Evolutionary conservation across 1,284 basidiomycete genomes (phyloP), one percentile per base, ranked within the genome.

Genomic region (Cryptococcus floricola): DNA sequence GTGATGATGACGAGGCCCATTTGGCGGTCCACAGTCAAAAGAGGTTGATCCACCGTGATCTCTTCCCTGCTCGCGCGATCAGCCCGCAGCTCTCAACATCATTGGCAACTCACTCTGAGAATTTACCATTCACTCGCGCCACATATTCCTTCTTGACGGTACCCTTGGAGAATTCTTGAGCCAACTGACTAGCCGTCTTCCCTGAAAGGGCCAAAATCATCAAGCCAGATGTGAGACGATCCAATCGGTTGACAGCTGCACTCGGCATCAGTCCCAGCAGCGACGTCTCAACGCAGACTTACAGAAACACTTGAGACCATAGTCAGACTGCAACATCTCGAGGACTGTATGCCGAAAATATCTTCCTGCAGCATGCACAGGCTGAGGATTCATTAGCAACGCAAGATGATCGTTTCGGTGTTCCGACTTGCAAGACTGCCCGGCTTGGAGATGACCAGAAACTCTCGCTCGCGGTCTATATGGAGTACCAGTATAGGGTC

Each of bases 1-100:
- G 95, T 91, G 25, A 98, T 90, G 50, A 97, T 88, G 64, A 95
- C 96, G 48, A 97, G 77, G 4, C 94, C 94, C 86, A 93, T 93
- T 72, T 97, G 94, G 50, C 94, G 82, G 77, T 98, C 96, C 4
- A 98, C 86, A 0, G 91, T 92, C 53, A 99, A 77, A 14, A 99
- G 80, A 1, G 93, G 91, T 69, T 95, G 81, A 64, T 93, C 89
- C 63, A 93, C 94, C 1, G 82, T 77, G 27, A 92, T 78, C 69
- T 92, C 87, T 53, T 83, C 87, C 38, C 90, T 92, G 53, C 13
- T 13, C 6, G 5, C 10, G 19, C 7, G 13, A 45, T 47, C 43
- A 52, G 38, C 7, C 12, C 31, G 3, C 3, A 28, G 16, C 23
- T 28, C 13, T 54, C 14, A 53, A 47, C 37, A 18, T 25, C 31